Evolutionary conservation across 2,329 filamentous ascomycete species (phyloP), one percentile per base, ranked within the genome.

Genomic region (Arachnopeziza araneosa): DNA sequence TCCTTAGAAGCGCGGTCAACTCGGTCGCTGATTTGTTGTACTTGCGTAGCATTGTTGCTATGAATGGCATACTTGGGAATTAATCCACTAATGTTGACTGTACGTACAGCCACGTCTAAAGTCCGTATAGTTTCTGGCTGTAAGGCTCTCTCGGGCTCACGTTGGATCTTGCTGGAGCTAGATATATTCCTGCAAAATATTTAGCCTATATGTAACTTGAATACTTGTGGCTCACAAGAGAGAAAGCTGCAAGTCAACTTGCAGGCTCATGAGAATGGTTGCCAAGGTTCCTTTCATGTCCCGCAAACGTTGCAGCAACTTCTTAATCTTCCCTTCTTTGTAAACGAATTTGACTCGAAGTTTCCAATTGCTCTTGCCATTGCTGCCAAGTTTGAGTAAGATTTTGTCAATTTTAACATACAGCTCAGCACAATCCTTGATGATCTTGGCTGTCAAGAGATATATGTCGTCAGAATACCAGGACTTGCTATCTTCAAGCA

Each of bases 161-260:
- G 49, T 49, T 59, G 64, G 22, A 59, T 58, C 17, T 61, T 63
- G 54, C 57, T 58, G 9, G 62, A 60, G 24, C 58, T 66, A 17
- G 60, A 63, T 36, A 66, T 60, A 50, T 66, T 66, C 32, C 63
- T 64, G 19, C 14, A n/a, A 24, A 48, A 24, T n/a, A 36, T 22
- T 48, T 21, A 60, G 58, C 53, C 26, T 21, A 19, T 44, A 48
- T 44, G 6, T 44, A 12, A 17, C 36, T 7, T 19, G 4, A 44
- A 44, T 14, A 17, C 17, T 44, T 12, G 17, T 3, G 56, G 63
- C 64, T 58, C 24, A 67, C 66, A 67, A 56, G n/a, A 66, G 51
- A n/a, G 66, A 67, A 12, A 67, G 52, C 30, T 66, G 64, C 23
- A 66, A 57, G 56, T 67, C 66, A 50, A 67, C 64, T 52, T 66